Conservation (phyloP, 1,284 basidiomycete species). For the Termitomyces sp. region DNA sequence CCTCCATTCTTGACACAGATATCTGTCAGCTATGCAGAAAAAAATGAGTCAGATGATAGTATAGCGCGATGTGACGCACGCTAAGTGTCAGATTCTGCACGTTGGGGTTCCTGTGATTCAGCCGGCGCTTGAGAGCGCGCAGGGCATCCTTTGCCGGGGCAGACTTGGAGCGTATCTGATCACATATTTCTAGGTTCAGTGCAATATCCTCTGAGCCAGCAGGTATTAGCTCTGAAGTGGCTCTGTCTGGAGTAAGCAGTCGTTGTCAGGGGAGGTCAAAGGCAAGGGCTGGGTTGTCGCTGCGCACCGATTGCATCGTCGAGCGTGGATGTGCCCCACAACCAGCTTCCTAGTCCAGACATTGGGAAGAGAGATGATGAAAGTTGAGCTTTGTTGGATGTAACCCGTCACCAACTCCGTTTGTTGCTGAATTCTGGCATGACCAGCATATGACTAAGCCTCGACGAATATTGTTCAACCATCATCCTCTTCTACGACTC, state of each 20-base stretch:
- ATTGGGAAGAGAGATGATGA: conserved; percentile 17
- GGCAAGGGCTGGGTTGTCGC: neutral
- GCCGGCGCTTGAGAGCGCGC: conserved; percentile 81
- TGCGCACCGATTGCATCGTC: conserved; percentile 71
- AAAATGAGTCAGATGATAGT: neutral
- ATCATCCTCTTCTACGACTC: neutral
- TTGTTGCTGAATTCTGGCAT: conserved; percentile 1
- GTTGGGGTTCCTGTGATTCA: conserved; percentile 95
- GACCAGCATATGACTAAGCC: conserved; percentile 11
- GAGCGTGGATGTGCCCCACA: conserved; percentile 74
- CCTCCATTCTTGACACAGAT: conserved; percentile 98
- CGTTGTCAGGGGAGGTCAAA: conserved; percentile 3
- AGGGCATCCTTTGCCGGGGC: conserved; percentile 84
- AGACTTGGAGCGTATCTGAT: conserved; percentile 92
- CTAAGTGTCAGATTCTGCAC: conserved; percentile 85
- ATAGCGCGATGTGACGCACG: conserved; percentile 43
- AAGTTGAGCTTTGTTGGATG: neutral
- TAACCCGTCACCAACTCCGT: neutral
- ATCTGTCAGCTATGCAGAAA: conserved; percentile 68
- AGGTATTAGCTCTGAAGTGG: conserved; percentile 85
- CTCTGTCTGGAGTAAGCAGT: conserved; percentile 74
- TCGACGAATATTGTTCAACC: too few relatives aligned
- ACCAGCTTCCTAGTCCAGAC: conserved; percentile 44
- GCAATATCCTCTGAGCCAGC: conserved; percentile 86
- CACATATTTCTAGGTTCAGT: conserved; percentile 92